Base-by-base conservation (phyloP, 83 land plant species). In the Isoetes engelmannii region DNA sequence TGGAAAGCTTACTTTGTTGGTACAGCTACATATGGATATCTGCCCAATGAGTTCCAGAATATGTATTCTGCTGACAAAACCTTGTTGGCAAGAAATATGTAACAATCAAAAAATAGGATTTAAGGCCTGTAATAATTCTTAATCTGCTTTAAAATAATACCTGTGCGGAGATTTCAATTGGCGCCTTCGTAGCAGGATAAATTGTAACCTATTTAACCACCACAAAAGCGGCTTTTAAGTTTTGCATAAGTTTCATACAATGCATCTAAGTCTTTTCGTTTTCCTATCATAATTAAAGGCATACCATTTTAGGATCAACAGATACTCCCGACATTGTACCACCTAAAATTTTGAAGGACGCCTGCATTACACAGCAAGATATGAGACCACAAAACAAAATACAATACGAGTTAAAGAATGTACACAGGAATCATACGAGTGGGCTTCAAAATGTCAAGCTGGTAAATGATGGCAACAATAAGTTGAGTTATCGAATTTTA, bases 291-390 rank as follows among this genome's bases (percentile, higher is more conserved):
- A n/a, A 12, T 51, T 51, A 19, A 41, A 44, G 43, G 21, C 61
- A 54, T 61, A 68, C 80, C 17, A 21, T 72, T 50, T 78, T 78
- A 18, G 81, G 71, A 47, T 78, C 81, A 5, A 78, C 37, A 12
- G 73, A 68, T 45, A 78, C 60, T 6, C 81, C 81, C 47, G 81
- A 79, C 78, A 79, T 63, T n/a, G 78, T 75, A 9, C 81, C 81
- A 13, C 81, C 81, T 4, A 75, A 69, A 49, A 79, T 62, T 60
- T 70, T 79, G 45, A 79, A 58, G 10, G 81, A 79, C 7, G 79
- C 81, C 79, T 76, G 74, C 49, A 50, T 61, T 5, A 63, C 7
- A 28, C 20, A 64, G 67, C n/a, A 19, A 9, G 18, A 64, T 7
- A 45, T 55, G 7, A 43, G 10, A 15, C 15, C n/a, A 56, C 7